Percentiles rank a stretch among this genome's conserved stretches.
Conservation (phyloP, 768 basidiomycete genomes). For the Udeniomyces megalosporus region DNA sequence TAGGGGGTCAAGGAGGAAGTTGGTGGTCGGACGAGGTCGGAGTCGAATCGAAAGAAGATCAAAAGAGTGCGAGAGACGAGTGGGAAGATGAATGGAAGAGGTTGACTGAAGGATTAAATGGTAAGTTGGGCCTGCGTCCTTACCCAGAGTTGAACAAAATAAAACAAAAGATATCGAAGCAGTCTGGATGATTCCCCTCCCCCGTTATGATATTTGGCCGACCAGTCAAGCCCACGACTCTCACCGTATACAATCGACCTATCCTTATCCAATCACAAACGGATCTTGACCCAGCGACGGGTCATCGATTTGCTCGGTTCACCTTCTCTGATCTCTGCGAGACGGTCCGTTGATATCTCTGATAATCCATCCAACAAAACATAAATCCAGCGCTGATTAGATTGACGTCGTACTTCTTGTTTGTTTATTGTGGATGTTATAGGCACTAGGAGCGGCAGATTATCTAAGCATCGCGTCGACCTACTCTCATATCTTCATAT, state of each 20-base stretch:
- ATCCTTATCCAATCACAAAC: background rate
- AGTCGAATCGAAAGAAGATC: background rate
- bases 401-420: background rate
- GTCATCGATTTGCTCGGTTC: background rate
- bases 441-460: background rate
- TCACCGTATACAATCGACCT: background rate
- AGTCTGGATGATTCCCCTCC: too few relatives aligned
- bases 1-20: background rate
- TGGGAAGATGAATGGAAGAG: background rate
- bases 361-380: too few relatives aligned
- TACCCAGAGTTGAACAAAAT: too few relatives aligned
- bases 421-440: background rate
- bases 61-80: background rate
- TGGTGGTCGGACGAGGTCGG: background rate
- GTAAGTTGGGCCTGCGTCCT: background rate
- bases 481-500: background rate
- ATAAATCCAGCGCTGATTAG: too few relatives aligned
- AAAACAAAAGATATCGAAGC: too few relatives aligned
- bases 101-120: background rate
- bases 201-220: too few relatives aligned
- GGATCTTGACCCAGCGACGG: background rate
- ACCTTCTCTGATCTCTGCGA: background rate
- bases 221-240: background rate
- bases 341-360: background rate
- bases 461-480: background rate